Evolutionary conservation across 768 basidiomycete species (phyloP).

Genomic region (Russula earlei): DNA sequence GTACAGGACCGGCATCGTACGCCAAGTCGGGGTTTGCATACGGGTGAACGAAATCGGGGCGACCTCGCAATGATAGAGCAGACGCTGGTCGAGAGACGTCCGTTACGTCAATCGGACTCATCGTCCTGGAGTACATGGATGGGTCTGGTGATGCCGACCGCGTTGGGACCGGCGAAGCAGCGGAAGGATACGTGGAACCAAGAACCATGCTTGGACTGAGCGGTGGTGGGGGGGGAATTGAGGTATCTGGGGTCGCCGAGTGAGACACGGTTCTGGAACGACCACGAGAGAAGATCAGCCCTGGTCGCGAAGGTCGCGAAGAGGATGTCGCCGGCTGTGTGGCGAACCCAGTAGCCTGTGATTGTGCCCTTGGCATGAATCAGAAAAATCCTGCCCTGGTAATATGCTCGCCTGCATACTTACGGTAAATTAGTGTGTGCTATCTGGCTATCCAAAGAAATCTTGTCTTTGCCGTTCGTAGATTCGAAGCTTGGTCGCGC

Average conservation of each 20-base stretch:
- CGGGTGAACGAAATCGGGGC: conserved; percentile 45
- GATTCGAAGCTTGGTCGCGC: conserved; percentile 68
- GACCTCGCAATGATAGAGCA: conserved; percentile 10
- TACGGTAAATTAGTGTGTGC: conserved; percentile 52
- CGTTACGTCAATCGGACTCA: conserved; percentile 16
- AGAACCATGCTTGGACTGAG: conserved; percentile 9
- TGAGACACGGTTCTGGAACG: conserved; percentile 27
- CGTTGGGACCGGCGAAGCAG: neutral
- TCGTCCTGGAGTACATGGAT: conserved; percentile 14
- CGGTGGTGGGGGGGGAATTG: conserved; percentile 9
- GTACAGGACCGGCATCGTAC: conserved; percentile 21
- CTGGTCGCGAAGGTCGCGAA: conserved; percentile 32
- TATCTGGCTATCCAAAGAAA: conserved; percentile 46
- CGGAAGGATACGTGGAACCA: neutral
- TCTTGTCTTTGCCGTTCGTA: conserved; percentile 36
- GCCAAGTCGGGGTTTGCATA: conserved; percentile 75
- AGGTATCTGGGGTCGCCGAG: conserved; percentile 10
- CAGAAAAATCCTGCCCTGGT: conserved; percentile 1
- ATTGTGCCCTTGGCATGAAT: conserved; percentile 37
- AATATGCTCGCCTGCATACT: conserved; percentile 26
- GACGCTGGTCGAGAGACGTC: conserved; percentile 20
- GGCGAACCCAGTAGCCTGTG: conserved; percentile 53
- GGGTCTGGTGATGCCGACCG: conserved; percentile 16
- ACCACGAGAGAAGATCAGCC: conserved; percentile 35
- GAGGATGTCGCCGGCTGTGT: conserved; percentile 36